Base-by-base conservation (phyloP, 805 yeast genomes). In the Candida sithepensis region DNA sequence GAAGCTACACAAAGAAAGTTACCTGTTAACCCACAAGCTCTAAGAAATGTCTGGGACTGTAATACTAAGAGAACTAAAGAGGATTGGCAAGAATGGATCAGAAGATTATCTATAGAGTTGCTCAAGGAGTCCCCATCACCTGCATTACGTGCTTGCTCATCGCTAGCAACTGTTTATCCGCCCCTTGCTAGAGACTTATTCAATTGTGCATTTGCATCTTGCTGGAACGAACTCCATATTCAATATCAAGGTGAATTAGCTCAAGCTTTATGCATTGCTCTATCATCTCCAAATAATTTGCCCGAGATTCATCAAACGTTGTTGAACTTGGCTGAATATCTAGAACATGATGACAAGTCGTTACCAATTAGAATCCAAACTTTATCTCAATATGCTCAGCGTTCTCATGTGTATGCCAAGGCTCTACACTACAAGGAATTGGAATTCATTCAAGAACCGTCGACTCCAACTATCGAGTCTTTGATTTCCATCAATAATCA, bases 81-180 rank as follows among this genome's bases (percentile, higher is more conserved):
- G 57, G 99, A 94, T 56, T 94, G 99, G 99, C 92, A 87, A 57
- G 98, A 94, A 61, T 94, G 99, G 99, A 82, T 90, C 54, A 79
- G 96, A 49, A 74, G 94, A 49, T 72, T 94, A 42, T 83, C 94
- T 56, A 85, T 89, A 44, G 97, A 90, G 60, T 66, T 94, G 30
- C 70, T 94, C 53, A 88, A 87, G 57, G 96, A 91, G 62, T 88
- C 96, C 32, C 96, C 99, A 2, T 88, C 97, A 0, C 96, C 88
- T 58, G 95, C 97, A 1, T 73, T 94, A 37, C 76, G 97, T 54
- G 96, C 97, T 0, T 94, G 99, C 63, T 87, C 96, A 1, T 84
- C 85, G 8, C 70, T 94, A 44, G 97, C 97, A 0, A 82, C 88
- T 9, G 87, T 88, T 40, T 88, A 90, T 57, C 81, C 85, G 46